Base-by-base conservation (phyloP, 108 stramenopile genomes). In the Nitzschia sp. region DNA sequence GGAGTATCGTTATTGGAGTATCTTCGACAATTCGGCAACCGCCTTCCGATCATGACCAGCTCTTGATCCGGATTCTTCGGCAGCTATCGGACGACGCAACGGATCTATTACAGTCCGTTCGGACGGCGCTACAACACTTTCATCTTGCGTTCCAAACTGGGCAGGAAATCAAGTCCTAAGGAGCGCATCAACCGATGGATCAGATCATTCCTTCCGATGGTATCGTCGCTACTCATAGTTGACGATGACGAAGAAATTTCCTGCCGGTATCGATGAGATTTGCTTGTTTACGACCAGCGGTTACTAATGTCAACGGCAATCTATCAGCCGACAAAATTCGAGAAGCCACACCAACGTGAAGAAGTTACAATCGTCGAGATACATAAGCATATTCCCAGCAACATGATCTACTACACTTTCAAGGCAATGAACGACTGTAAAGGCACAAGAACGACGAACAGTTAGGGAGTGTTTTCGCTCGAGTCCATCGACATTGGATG, bases 361-460 rank as follows among this genome's bases (percentile, higher is more conserved):
- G 69, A 56, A 56, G 76, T 67, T 26, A 72, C 54, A 29, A 72
- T 93, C 30, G 55, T 85, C 1, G 89, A 90, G 70, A 73, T 89
- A 29, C 92, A 93, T 54, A 77, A 63, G 2, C 89, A 93, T 66
- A 71, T 85, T 31, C 85, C 84, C 46, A 75, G 81, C 18, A 75
- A 86, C 38, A n/a, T n/a, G n/a, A 46, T 87, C 5, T 93, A 89
- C 58, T 93, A 85, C 53, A 86, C 89, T 13, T 86, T 93, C 46
- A 66, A 54, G 49, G 6, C 76, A 6, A 31, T 30, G n/a, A 15
- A 61, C 8, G 63, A 77, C 29, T 71, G 65, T 17, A 66, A n/a
- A 54, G 1, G 61, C 66, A 30, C 76, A 73, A 36, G 91, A 93
- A 56, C 62, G 84, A 23, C 92, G 91, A 54, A 93, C 92, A 11